Conservation (phyloP, 495 filamentous ascomycete species). For the Hypoxylon fragiforme region DNA sequence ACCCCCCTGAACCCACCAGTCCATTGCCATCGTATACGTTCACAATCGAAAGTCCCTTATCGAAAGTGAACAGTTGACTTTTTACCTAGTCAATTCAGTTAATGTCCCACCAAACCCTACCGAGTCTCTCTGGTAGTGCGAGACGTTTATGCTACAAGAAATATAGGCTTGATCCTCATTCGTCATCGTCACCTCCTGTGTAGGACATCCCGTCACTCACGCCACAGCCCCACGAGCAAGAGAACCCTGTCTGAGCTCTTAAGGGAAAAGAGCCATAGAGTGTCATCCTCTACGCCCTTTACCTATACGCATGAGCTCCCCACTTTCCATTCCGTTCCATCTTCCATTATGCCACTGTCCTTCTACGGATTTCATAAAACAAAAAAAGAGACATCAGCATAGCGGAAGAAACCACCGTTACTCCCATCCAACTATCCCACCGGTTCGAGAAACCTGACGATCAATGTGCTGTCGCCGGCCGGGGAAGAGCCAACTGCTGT, state of each 20-base stretch:
- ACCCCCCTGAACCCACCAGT: too few relatives aligned
- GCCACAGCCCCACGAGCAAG: background rate
- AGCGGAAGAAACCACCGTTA: background rate
- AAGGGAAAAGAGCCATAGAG: too few relatives aligned
- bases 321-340: too few relatives aligned
- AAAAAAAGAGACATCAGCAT: background rate
- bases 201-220: slow-evolving; percentile 17
- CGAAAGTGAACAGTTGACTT: background rate
- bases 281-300: too few relatives aligned
- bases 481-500: too few relatives aligned
- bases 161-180: slow-evolving; percentile 14
- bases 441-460: too few relatives aligned
- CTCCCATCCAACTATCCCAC: too few relatives aligned
- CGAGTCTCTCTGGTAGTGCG: slow-evolving; percentile 8
- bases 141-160: slow-evolving; percentile 26
- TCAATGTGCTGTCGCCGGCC: slow-evolving; percentile 12
- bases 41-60: background rate
- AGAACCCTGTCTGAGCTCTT: slow-evolving; percentile 6
- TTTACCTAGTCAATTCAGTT: slow-evolving; percentile 25
- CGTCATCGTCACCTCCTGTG: slow-evolving; percentile 30
- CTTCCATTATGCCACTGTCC: background rate
- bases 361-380: background rate
- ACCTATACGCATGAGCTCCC: too few relatives aligned
- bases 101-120: slow-evolving; percentile 8
- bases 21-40: too few relatives aligned